Evolutionary conservation across 805 yeast genomes (phyloP).

Genomic region (Maudiozyma serrabonitensis): DNA sequence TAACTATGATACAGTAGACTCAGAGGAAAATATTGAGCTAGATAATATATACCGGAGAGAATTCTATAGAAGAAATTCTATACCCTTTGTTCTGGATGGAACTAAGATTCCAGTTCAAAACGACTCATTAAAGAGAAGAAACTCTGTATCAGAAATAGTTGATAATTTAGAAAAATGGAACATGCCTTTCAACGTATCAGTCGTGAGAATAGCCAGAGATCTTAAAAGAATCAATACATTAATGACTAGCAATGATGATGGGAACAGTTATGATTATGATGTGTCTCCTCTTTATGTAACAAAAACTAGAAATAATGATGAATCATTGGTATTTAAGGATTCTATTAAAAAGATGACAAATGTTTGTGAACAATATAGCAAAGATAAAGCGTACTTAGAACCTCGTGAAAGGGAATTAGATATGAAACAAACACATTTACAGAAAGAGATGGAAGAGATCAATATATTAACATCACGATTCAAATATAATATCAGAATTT

Average conservation of each 20-base stretch:
- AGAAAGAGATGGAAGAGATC: slow-evolving; percentile 38
- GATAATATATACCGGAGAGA: slow-evolving; percentile 19
- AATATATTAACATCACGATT: slow-evolving; percentile 49
- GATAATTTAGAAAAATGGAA: slow-evolving; percentile 22
- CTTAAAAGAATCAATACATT: slow-evolving; percentile 9
- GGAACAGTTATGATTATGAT: background rate
- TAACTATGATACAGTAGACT: slow-evolving; percentile 17
- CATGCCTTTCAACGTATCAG: slow-evolving; percentile 25
- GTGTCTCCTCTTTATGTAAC: background rate
- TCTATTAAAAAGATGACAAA: background rate
- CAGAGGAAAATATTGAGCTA: slow-evolving; percentile 9
- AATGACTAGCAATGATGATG: slow-evolving; percentile 5
- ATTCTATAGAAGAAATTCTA: slow-evolving; percentile 20
- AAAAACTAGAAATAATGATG: background rate
- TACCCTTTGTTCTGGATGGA: slow-evolving; percentile 13
- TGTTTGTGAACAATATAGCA: background rate
- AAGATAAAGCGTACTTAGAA: background rate
- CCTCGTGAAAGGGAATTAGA: background rate
- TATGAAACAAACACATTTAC: slow-evolving; percentile 2
- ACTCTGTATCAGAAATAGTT: slow-evolving; percentile 19
- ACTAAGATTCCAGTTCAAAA: background rate
- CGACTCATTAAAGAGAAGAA: slow-evolving; percentile 12
- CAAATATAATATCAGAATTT: slow-evolving; percentile 53
- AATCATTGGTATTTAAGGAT: background rate
- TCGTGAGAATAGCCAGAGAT: slow-evolving; percentile 24